These are phyloP conservation scores for Lasiodiplodia sp. DNA, from an alignment of 2,329 filamentous ascomycete species.

Conservation along the genomic window DNA sequence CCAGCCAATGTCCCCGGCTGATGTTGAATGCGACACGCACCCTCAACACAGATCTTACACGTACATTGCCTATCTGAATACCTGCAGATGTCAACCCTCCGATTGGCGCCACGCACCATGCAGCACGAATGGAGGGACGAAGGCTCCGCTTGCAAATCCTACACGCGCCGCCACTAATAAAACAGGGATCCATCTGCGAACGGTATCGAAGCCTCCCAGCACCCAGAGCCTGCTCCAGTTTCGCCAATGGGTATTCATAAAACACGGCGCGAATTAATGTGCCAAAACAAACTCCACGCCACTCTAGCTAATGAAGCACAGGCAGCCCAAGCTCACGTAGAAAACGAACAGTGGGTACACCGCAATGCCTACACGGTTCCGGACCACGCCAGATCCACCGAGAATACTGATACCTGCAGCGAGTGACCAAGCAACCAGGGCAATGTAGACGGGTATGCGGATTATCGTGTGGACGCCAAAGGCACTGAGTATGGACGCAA, in stretches of 20 bases:
- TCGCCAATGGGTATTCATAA: slow-evolving; percentile 27
- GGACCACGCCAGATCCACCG: slow-evolving; percentile 92
- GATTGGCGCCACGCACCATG: slow-evolving; percentile 23
- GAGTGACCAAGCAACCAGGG: slow-evolving; percentile 89
- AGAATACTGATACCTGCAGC: slow-evolving; percentile 96
- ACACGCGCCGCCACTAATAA: slow-evolving; percentile 13
- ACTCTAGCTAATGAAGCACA: slow-evolving; percentile 92
- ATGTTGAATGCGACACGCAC: slow-evolving; percentile 5
- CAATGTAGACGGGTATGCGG: slow-evolving; percentile 87
- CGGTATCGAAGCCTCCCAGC: background rate
- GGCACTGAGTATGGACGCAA: slow-evolving; percentile 88
- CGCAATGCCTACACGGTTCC: slow-evolving; percentile 90
- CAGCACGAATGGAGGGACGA: slow-evolving; percentile 13
- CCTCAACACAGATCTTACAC: background rate
- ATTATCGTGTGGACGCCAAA: slow-evolving; percentile 79
- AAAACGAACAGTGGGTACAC: slow-evolving; percentile 96
- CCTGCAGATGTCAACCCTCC: slow-evolving; percentile 7
- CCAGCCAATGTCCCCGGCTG: background rate
- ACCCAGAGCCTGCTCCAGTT: slow-evolving; percentile 28
- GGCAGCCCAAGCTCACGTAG: slow-evolving; percentile 88
- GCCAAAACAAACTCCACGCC: background rate
- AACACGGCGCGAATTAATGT: slow-evolving; percentile 24
- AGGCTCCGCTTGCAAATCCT: background rate
- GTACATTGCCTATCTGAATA: slow-evolving; percentile 15
- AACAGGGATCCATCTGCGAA: slow-evolving; percentile 9